These are phyloP conservation scores for Myochromella boudieri DNA, from an alignment of 768 basidiomycete genomes.

Conservation along the genomic window DNA sequence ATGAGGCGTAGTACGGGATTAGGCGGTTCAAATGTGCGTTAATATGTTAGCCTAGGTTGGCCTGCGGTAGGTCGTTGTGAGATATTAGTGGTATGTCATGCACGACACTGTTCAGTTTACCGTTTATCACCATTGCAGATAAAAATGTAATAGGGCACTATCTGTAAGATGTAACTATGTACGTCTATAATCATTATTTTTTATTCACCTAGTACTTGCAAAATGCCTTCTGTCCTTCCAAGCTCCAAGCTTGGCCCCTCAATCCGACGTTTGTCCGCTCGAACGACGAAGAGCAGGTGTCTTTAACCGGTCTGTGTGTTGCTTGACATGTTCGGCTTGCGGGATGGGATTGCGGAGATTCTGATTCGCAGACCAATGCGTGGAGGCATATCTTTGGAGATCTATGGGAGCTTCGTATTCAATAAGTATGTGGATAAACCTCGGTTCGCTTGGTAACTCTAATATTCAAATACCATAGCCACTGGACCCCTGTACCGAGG, in stretches of 20 bases:
- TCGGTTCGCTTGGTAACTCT: slow-evolving; percentile 11
- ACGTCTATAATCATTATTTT: not conserved
- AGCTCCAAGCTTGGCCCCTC: not conserved
- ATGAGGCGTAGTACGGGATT: slow-evolving; percentile 80
- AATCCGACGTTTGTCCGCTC: slow-evolving; percentile 8
- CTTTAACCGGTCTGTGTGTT: not conserved
- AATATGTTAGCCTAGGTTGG: slow-evolving; percentile 14
- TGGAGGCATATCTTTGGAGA: too few species aligned
- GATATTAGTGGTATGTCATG: not conserved
- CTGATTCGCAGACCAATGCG: not conserved
- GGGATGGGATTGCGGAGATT: slow-evolving; percentile 1
- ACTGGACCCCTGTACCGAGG: slow-evolving; percentile 6
- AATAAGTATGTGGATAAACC: slow-evolving; percentile 15
- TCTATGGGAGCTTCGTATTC: too few species aligned
- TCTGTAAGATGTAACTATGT: not conserved
- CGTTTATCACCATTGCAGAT: too few species aligned
- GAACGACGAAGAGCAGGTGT: not conserved
- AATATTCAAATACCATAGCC: slow-evolving; percentile 6
- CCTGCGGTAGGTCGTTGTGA: not conserved
- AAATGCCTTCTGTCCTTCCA: not conserved
- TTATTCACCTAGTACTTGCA: too few species aligned
- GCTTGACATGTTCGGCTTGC: not conserved
- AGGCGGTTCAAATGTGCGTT: slow-evolving; percentile 76
- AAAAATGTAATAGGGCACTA: too few species aligned
- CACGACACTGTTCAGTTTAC: not conserved